Conservation (phyloP, 106 monocot genomes). For the Apostasia ramifera region DNA sequence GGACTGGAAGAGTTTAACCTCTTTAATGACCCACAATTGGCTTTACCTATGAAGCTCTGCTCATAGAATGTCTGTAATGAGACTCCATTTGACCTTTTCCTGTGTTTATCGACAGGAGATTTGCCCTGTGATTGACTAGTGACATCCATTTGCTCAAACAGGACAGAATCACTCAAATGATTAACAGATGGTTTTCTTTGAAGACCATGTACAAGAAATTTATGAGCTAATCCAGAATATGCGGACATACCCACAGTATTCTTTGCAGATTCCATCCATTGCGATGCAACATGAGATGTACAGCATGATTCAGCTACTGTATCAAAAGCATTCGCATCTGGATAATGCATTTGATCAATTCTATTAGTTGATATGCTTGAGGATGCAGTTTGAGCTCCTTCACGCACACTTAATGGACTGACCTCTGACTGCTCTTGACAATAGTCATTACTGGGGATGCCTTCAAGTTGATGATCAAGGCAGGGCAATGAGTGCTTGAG, state of each 20-base stretch:
- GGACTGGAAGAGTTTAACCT: conserved; percentile 16
- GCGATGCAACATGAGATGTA: conserved; percentile 7
- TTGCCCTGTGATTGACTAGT: conserved; percentile 15
- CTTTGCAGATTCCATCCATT: conserved; percentile 16
- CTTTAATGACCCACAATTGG: conserved; percentile 8
- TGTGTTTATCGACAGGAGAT: conserved; percentile 10
- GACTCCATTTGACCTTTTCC: conserved; percentile 10
- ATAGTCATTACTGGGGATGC: conserved; percentile 6
- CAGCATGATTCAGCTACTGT: conserved; percentile 9
- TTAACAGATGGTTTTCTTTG: conserved; percentile 36
- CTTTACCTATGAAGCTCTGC: conserved; percentile 15
- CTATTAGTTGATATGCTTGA: conserved; percentile 1
- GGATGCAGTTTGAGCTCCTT: conserved; percentile 8
- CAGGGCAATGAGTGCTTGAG: background rate
- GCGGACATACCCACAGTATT: conserved; percentile 22
- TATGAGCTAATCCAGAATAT: conserved; percentile 56
- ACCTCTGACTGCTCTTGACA: conserved; percentile 7
- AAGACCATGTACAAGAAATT: conserved; percentile 50
- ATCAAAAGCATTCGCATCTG: conserved; percentile 1
- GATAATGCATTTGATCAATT: conserved; percentile 3
- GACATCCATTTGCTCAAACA: conserved; percentile 9
- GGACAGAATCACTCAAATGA: conserved; percentile 2
- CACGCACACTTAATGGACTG: conserved; percentile 8
- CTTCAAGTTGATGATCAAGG: background rate
- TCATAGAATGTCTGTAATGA: conserved; percentile 12